Evolutionary conservation across 2,329 filamentous ascomycete species (phyloP), one percentile per base, ranked within the genome.

Genomic region (Acrocalymma vagum): DNA sequence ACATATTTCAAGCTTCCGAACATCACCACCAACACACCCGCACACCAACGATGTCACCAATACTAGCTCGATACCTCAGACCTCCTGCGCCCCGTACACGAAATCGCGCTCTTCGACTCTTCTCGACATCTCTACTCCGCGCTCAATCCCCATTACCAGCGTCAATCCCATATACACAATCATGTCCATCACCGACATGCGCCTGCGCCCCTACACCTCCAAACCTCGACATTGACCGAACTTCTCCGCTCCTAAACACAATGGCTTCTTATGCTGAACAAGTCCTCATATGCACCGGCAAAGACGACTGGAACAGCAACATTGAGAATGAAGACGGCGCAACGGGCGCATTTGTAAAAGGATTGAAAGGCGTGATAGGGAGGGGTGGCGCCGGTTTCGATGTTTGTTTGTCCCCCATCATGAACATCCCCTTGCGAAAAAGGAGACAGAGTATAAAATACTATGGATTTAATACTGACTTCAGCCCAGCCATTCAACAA

Each of bases 241-340:
- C 82, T 46, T 81, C 81, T 25, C 77, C 80, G 13, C 74, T 96
- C 28, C 86, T 88, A 62, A 88, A 88, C 9, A 86, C 87, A 5
- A 92, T 96, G 72, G 78, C 87, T 2, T 76, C 79, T 1, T 95
- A 96, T 65, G 78, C 84, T 1, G 86, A 95, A 69, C 91, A 96
- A 56, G 81, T 96, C 3, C 71, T 97, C 8, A 78, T 96, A 10
- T 92, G 87, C 48, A 95, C 91, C 0, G 91, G 90, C 4, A 82
- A 84, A 46, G 73, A 79, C 20, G 88, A 95, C 71, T 96, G 92
- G 92, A 76, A 79, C 18, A 92, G 87, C 61, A 82, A 83, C 42
- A 95, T 96, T 48, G 91, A 95, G 65, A 85, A 95, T 29, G 90
- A 95, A 45, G 82, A 86, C 11, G 65, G 71, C 22, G 65, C 72